A percentile compares a stretch with the other conserved stretches of the same genome.
These are phyloP conservation scores for Kazachstania taianensis DNA, from an alignment of 805 yeast species.

Conservation along the genomic window DNA sequence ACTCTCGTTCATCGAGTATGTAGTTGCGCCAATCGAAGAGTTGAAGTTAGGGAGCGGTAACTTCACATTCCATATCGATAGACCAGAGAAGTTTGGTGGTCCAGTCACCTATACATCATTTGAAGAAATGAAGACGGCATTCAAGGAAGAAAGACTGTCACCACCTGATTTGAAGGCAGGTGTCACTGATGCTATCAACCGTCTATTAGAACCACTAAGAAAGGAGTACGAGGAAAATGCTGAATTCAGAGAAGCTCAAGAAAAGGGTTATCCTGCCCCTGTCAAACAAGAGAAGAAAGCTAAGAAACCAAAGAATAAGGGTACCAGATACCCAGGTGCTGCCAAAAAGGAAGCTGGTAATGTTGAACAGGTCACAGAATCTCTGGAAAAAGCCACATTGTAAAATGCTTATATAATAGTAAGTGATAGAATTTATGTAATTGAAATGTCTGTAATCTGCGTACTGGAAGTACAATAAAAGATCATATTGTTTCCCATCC, in stretches of 20 bases:
- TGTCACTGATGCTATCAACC: conserved; percentile 76
- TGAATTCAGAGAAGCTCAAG: conserved; percentile 67
- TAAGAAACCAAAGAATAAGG: conserved; percentile 78
- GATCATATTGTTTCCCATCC: conserved; percentile 69
- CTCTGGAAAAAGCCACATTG: conserved; percentile 17
- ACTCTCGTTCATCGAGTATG: conserved; percentile 74
- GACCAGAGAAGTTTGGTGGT: conserved; percentile 98
- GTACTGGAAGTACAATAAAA: not conserved
- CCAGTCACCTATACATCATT: conserved; percentile 62
- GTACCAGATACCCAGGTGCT: conserved; percentile 79
- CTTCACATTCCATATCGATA: conserved; percentile 63
- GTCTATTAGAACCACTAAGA: conserved; percentile 74
- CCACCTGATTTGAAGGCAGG: conserved; percentile 95
- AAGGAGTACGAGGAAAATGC: conserved; percentile 48
- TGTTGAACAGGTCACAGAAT: conserved; percentile 18
- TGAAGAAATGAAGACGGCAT: conserved; percentile 63
- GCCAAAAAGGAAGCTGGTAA: conserved; percentile 28
- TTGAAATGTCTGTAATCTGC: not conserved
- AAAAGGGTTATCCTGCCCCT: conserved; percentile 77
- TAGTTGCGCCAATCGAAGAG: conserved; percentile 77
- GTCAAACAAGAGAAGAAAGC: conserved; percentile 52
- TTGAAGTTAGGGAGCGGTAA: conserved; percentile 49
- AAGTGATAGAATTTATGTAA: not conserved
- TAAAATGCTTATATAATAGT: not conserved
- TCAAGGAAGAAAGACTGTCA: conserved; percentile 59